These are phyloP conservation scores for Vishniacozyma victoriae DNA, from an alignment of 768 basidiomycete species.

Conservation along the genomic window DNA sequence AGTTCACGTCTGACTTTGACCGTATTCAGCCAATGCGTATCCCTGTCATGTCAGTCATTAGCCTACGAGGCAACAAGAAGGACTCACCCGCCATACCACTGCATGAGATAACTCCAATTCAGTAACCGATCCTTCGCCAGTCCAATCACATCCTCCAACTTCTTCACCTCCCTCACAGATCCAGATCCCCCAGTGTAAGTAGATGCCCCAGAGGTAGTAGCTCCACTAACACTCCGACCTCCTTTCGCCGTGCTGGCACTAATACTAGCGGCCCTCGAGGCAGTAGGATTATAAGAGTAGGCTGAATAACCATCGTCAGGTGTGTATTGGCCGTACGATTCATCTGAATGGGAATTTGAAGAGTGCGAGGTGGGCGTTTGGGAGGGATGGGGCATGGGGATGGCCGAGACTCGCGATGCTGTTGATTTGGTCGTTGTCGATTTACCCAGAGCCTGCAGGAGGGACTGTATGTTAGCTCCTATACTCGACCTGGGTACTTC, in stretches of 20 bases:
- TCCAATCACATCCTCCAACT: conserved; percentile 33
- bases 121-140: conserved; percentile 32
- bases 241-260: background rate
- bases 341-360: too few species aligned
- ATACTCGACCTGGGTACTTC: too few species aligned
- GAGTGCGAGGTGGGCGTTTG: too few species aligned
- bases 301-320: background rate
- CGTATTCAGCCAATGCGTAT: conserved; percentile 43
- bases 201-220: background rate
- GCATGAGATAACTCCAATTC: conserved; percentile 38
- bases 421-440: conserved; percentile 5
- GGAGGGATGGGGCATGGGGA: background rate
- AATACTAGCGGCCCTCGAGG: background rate
- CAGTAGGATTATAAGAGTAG: background rate
- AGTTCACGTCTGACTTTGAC: conserved; percentile 30
- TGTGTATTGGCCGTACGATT: too few species aligned
- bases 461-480: too few species aligned
- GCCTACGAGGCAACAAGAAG: background rate
- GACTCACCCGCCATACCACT: conserved; percentile 42
- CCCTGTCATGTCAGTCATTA: conserved; percentile 9
- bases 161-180: conserved; percentile 1
- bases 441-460: conserved; percentile 12
- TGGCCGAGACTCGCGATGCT: background rate
- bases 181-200: background rate
- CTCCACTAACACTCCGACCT: background rate